These are phyloP conservation scores for Phytophthora palmivora DNA, from an alignment of 352 stramenopile species.

Conservation along the genomic window DNA sequence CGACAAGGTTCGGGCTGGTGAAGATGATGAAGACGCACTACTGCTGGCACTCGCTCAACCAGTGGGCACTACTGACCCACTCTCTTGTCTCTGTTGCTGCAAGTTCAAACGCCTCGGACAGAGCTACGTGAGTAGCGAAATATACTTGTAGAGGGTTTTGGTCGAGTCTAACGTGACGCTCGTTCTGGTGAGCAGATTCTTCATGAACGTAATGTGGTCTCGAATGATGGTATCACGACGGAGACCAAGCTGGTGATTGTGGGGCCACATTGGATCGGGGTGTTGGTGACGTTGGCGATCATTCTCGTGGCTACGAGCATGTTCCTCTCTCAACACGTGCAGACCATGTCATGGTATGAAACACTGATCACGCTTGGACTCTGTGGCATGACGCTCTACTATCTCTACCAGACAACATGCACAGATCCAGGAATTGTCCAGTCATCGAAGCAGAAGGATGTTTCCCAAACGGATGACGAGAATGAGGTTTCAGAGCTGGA, in stretches of 20 bases:
- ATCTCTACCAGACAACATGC: conserved; percentile 77
- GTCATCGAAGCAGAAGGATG: conserved; percentile 18
- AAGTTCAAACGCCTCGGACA: conserved; percentile 63
- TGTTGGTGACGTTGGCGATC: conserved; percentile 70
- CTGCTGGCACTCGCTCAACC: conserved; percentile 25
- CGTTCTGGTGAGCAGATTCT: conserved; percentile 47
- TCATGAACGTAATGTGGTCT: conserved; percentile 42
- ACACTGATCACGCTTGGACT: conserved; percentile 64
- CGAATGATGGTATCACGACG: conserved; percentile 31
- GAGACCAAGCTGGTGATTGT: conserved; percentile 58
- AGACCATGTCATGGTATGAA: conserved; percentile 58
- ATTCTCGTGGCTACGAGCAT: conserved; percentile 64
- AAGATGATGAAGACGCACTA: conserved; percentile 36
- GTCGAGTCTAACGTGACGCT: conserved; percentile 18
- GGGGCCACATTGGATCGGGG: conserved; percentile 84
- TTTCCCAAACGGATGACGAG: conserved; percentile 24
- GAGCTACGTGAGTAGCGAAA: conserved; percentile 34
- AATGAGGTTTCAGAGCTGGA: conserved; percentile 34
- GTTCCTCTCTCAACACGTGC: conserved; percentile 71
- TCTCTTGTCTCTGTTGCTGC: conserved; percentile 66
- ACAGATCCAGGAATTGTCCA: conserved; percentile 77
- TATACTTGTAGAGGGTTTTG: background rate
- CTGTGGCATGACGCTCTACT: conserved; percentile 66
- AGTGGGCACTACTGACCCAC: conserved; percentile 53
- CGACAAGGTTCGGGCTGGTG: conserved; percentile 25